Evolutionary conservation across 306 rosid species (phyloP), one percentile per base, ranked within the genome.

Genomic region (Begonia masoniana): DNA sequence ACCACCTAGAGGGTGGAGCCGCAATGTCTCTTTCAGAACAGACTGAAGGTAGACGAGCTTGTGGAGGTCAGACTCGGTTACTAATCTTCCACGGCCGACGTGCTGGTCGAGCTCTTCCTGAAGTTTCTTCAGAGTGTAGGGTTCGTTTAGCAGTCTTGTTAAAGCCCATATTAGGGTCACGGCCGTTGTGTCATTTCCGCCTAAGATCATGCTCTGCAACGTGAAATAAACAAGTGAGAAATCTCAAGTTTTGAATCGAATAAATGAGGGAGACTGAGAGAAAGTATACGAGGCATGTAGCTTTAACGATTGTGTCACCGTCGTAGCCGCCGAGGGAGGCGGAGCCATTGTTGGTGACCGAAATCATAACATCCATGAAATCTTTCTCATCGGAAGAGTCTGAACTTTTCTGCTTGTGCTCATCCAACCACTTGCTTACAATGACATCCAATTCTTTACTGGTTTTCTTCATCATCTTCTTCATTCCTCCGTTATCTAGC

Each of bases 351-450:
- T 76, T 69, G 14, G 59, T 50, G 51, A 75, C 60, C 3, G 81
- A 75, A 50, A 82, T 36, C 82, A 82, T 73, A 15, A 78, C 83
- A 55, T 78, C 78, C 35, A 82, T 82, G 74, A 78, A 82, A 43
- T 78, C 83, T 4, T 68, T 41, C 53, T 51, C 49, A 47, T 12
- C 41, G 10, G 15, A 14, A 54, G 15, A 13, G 11, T 42, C 46
- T 53, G 31, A 64, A 60, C 68, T 73, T n/a, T 9, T 47, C 51
- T 23, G 81, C 46, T 42, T 42, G 53, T 82, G 91, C 69, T 76
- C 77, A 39, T 62, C 26, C 11, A 82, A 47, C 83, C 83, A 78
- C 2, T 68, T 66, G 16, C 65, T 74, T 14, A 76, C 70, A 43
- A 82, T 63, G 5, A 12, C 62, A 43, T 82, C 83, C 17, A 82